Percentiles rank a stretch among this genome's conserved stretches.
Evolutionary conservation across 331 rosid genomes (phyloP).

Genomic region (Malus hybrid): DNA sequence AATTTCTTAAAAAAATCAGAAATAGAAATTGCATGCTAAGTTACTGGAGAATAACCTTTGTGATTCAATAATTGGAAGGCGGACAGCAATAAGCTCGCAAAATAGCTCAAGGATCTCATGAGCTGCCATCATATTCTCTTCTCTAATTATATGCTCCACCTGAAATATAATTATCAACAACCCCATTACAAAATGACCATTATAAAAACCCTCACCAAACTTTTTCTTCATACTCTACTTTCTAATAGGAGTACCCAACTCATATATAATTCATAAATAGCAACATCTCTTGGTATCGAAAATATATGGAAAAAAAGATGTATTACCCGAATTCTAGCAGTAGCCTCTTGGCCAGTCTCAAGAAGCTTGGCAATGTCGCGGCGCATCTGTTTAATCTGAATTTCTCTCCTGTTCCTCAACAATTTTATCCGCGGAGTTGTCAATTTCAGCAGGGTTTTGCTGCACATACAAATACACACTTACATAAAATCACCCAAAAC

Average conservation of each 20-base stretch:
- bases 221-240: not conserved
- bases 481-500: not conserved
- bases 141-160: constrained; percentile 98
- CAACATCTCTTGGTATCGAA: not conserved
- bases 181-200: not conserved
- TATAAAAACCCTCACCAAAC: not conserved
- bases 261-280: not conserved
- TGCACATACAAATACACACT: constrained; percentile 13
- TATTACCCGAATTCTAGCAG: constrained; percentile 89
- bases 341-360: constrained; percentile 99
- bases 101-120: constrained; percentile 91
- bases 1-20: not conserved
- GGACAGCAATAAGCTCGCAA: constrained; percentile 81
- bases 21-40: not conserved
- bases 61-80: constrained; percentile 87
- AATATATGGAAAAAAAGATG: not conserved
- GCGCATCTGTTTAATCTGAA: constrained; percentile 89
- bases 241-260: not conserved
- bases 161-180: constrained; percentile 25
- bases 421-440: constrained; percentile 91
- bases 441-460: constrained; percentile 91
- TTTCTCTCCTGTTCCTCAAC: constrained; percentile 88
- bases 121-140: constrained; percentile 99
- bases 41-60: constrained; percentile 53
- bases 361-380: constrained; percentile 96